Evolutionary conservation across 352 stramenopile genomes (phyloP), one percentile per base, ranked within the genome.

Genomic region (Globisporangium recalcitrans): DNA sequence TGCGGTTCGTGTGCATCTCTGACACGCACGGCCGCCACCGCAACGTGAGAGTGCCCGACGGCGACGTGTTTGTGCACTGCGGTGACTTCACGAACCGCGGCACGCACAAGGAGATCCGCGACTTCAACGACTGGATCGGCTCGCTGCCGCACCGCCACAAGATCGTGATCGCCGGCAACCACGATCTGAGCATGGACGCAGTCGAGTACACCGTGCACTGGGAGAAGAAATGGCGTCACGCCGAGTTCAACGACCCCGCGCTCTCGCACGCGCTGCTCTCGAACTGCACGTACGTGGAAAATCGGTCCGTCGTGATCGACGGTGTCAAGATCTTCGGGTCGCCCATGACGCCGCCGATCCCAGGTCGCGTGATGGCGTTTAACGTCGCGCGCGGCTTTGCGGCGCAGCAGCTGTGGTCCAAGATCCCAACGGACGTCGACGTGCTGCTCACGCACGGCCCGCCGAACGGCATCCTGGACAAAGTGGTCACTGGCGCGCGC

Each of bases 361-460:
- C 82, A 3, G 77, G 80, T 34, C 73, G 75, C 29, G 62, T 69
- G 10, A 87, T 86, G 70, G 85, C 85, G 40, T 95, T 95, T 59
- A 87, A 91, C 53, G 72, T 91, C 31, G 61, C 73, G 2, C 70
- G 78, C 55, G 85, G 83, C 10, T 90, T 78, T 55, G 78, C 71
- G 1, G 78, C 81, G 5, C 70, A 87, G 56, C 72, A 89, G 60
- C 74, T 89, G 57, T 93, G 85, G 87, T 53, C 65, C n/a, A 83
- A 89, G 63, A 69, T 90, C 2, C 87, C 84, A 0, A 67, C 63
- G 1, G 73, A 93, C 59, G 75, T 93, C 24, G 92, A 98, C 65
- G 69, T 98, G 16, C 67, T 98, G 10, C 69, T 97, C 11, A 97
- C 91, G 3, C 92, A 98, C 65, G 83, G 86, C 3, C 92, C 92